Percentiles rank a stretch among this genome's conserved stretches.
Evolutionary conservation across 2,329 filamentous ascomycete species (phyloP).

Genomic region (Exophiala sideris): DNA sequence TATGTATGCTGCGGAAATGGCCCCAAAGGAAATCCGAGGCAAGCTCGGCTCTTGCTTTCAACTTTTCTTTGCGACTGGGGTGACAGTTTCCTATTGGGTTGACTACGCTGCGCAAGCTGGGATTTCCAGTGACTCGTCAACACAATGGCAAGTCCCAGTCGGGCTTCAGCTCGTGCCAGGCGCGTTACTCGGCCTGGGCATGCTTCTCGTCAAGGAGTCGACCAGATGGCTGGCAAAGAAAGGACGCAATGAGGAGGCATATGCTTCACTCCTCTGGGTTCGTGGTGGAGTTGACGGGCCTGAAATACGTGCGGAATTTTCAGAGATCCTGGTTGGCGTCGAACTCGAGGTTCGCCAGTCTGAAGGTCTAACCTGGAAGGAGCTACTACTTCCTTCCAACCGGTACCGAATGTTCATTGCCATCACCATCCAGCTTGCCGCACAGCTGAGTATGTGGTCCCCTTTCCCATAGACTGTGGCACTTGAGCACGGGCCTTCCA

Average conservation of each 20-base stretch:
- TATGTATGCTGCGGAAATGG: slow-evolving; percentile 46
- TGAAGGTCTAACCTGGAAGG: slow-evolving; percentile 47
- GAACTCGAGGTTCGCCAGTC: slow-evolving; percentile 46
- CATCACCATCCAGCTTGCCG: slow-evolving; percentile 50
- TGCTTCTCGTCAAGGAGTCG: slow-evolving; percentile 50
- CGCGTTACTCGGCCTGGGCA: slow-evolving; percentile 47
- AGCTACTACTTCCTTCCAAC: slow-evolving; percentile 47
- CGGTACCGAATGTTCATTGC: slow-evolving; percentile 49
- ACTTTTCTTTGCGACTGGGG: slow-evolving; percentile 50
- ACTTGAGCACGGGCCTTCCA: too few relatives aligned
- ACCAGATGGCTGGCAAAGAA: slow-evolving; percentile 48
- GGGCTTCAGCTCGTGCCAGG: slow-evolving; percentile 51
- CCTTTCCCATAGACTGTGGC: too few relatives aligned
- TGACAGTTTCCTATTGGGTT: slow-evolving; percentile 53
- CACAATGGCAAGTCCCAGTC: slow-evolving; percentile 57
- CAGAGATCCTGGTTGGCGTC: slow-evolving; percentile 44
- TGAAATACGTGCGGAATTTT: slow-evolving; percentile 35
- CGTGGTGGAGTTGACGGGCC: slow-evolving; percentile 45
- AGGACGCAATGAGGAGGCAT: slow-evolving; percentile 45
- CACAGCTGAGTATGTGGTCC: slow-evolving; percentile 40
- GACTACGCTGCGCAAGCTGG: slow-evolving; percentile 46
- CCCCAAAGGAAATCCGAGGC: slow-evolving; percentile 42
- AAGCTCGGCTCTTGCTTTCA: slow-evolving; percentile 52
- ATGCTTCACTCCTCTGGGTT: slow-evolving; percentile 51
- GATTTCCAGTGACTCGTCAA: slow-evolving; percentile 32